Evolutionary conservation across 1,284 basidiomycete species (phyloP), one percentile per base, ranked within the genome.

Genomic region (Cutaneotrichosporon arboriforme): DNA sequence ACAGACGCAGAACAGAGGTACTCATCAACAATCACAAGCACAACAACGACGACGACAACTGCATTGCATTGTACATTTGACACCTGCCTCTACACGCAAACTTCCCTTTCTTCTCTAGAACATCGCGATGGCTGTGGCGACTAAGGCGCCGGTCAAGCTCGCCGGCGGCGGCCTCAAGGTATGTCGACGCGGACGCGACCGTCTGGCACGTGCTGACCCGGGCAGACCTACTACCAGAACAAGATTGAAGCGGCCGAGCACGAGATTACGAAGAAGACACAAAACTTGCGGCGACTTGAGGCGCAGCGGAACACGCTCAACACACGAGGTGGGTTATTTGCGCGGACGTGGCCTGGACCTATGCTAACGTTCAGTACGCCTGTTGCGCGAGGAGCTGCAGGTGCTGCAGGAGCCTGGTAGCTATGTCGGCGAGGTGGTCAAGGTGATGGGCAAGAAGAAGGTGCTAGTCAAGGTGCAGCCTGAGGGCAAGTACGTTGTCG

Each of bases 401-500:
- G 80, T 98, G 9, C 78, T 98, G 1, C 92, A 97, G 65, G 94
- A 98, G 71, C 93, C 96, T 0, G 94, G 92, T 34, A 91, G 88
- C 67, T 97, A 97, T 77, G 94, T 98, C 23, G 94, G 94, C 21
- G 96, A 97, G 77, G 86, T 98, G 3, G 87, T 97, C 65, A 98
- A 97, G 76, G 88, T 97, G 17, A 97, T 97, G 94, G 90, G 93
- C 56, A 97, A 97, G 86, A 97, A 87, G 75, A 97, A 97, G 77
- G 92, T 97, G 4, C 79, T 98, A 40, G 94, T 98, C 64, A 98
- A 98, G 76, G 91, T 98, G 8, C 94, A 97, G 73, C 94, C 94
- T 0, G 94, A 97, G 77, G 93, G 93, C 56, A 97, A 97, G 83
- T 97, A 97, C 77, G 94, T 97, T 57, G 94, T 97, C 57, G 93